Evolutionary conservation across 306 rosid species (phyloP), one percentile per base, ranked within the genome.

Genomic region (Quercus ilex): DNA sequence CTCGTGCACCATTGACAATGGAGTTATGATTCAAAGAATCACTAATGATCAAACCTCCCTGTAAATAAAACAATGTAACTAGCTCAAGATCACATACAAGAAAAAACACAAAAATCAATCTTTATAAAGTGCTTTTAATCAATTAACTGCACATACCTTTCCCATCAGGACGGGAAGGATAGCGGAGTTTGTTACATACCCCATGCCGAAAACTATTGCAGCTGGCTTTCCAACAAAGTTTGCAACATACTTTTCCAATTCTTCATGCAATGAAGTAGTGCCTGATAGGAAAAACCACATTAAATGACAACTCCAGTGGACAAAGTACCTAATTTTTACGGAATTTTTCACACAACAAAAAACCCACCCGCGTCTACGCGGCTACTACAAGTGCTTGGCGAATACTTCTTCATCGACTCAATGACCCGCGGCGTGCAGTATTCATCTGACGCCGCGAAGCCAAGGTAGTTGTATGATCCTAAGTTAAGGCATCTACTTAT

Each of bases 401-500:
- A 93, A 79, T 84, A 93, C 70, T 72, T 88, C 78, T 86, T 87
- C 86, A 93, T 71, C 1, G 98, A 80, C 67, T 91, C 86, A 70
- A 93, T 82, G 6, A 85, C 98, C 17, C 94, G 90, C 30, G 98
- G 98, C 0, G 97, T 93, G 78, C 98, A 93, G 63, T 91, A 89
- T 41, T 93, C 97, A 84, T 93, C 98, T 4, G 98, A 69, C 3
- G 98, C 98, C 53, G 98, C 98, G 82, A 93, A 93, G 33, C 98
- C 98, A 63, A 93, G 92, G 83, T 93, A 93, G 80, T 93, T 93
- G 84, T 93, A 93, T 5, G 98, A 93, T 72, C 98, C 98, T 89
- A 93, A 85, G 87, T 93, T 93, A 69, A 93, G 93, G 77, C 98
- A 93, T 74, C 90, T 85, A 46, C 90, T 89, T 46, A 63, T 30